phyloP scores from a whole-genome alignment of 805 yeast genomes.

The Torulaspora franciscae region DNA sequence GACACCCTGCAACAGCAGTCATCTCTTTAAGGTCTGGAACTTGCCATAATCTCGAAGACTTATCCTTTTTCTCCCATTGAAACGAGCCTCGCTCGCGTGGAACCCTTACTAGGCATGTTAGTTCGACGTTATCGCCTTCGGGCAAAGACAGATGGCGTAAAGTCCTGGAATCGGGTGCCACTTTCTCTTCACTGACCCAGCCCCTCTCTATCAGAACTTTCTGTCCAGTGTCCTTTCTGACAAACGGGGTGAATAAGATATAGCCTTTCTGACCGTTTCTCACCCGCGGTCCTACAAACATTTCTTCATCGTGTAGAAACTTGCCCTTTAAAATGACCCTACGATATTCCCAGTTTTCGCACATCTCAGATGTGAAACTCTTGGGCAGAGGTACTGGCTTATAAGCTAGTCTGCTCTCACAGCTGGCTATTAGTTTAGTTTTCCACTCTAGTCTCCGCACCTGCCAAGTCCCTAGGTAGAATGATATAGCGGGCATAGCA shows the following conservation, averaged over 20 bases:
- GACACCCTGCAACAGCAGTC: constrained; percentile 54
- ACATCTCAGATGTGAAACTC: constrained; percentile 55
- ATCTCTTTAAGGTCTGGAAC: constrained; percentile 78
- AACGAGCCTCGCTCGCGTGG: constrained; percentile 58
- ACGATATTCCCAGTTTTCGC: constrained; percentile 75
- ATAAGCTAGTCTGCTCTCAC: constrained; percentile 75
- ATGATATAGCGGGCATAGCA: constrained; percentile 83
- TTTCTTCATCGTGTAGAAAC: constrained; percentile 79
- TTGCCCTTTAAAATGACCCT: constrained; percentile 70
- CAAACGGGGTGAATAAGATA: constrained; percentile 73
- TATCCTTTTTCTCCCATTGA: constrained; percentile 67
- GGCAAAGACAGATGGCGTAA: constrained; percentile 72
- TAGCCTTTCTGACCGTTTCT: constrained; percentile 73
- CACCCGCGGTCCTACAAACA: constrained; percentile 87
- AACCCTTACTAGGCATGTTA: constrained; percentile 68
- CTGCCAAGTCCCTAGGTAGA: constrained; percentile 92
- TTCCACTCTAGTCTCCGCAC: constrained; percentile 83
- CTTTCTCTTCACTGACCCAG: constrained; percentile 73
- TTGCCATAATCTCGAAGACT: constrained; percentile 64
- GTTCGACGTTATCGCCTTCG: constrained; percentile 51
- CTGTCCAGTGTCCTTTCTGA: constrained; percentile 52
- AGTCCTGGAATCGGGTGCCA: constrained; percentile 50
- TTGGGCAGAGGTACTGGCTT: constrained; percentile 71
- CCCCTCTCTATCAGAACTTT: constrained; percentile 85
- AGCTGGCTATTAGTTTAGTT: constrained; percentile 68